Conservation (phyloP, 2,329 filamentous ascomycete genomes). For the Torrubiella hemipterigena region DNA sequence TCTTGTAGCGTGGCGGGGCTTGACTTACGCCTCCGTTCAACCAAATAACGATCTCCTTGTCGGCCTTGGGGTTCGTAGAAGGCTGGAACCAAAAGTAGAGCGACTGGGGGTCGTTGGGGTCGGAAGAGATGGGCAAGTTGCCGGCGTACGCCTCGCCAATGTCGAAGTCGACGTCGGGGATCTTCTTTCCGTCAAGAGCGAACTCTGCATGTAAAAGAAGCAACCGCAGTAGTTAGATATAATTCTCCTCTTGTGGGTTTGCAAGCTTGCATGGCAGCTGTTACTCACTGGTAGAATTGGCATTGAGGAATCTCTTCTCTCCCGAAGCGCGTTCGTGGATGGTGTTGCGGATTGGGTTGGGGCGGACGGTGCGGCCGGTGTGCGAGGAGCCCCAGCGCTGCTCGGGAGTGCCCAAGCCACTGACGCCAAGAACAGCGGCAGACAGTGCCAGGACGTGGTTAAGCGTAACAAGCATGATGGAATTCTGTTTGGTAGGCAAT, state of each 20-base stretch:
- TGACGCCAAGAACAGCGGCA: too few species aligned
- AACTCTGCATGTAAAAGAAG: slow-evolving; percentile 31
- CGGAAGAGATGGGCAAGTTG: slow-evolving; percentile 40
- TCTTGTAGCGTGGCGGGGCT: too few species aligned
- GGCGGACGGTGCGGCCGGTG: neutral
- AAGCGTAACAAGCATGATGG: too few species aligned
- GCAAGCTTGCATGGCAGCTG: neutral
- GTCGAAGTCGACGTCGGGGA: slow-evolving; percentile 61
- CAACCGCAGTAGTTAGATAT: too few species aligned
- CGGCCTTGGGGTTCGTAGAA: slow-evolving; percentile 32
- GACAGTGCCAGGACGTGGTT: too few species aligned
- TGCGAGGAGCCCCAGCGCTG: neutral
- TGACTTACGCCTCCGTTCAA: slow-evolving; percentile 37
- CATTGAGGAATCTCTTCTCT: slow-evolving; percentile 4
- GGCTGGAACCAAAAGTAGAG: slow-evolving; percentile 60
- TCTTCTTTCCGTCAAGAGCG: slow-evolving; percentile 47
- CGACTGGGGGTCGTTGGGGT: slow-evolving; percentile 35
- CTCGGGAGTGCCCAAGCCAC: too few species aligned
- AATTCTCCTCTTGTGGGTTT: too few species aligned
- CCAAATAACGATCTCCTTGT: slow-evolving; percentile 52
- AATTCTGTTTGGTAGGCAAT: too few species aligned
- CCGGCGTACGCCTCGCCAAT: slow-evolving; percentile 54
- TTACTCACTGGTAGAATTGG: slow-evolving; percentile 6
- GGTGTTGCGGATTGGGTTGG: slow-evolving; percentile 1
- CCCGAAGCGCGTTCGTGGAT: slow-evolving; percentile 5